Conservation (phyloP, 2,329 filamentous ascomycete genomes). For the Trichoderma sp. region DNA sequence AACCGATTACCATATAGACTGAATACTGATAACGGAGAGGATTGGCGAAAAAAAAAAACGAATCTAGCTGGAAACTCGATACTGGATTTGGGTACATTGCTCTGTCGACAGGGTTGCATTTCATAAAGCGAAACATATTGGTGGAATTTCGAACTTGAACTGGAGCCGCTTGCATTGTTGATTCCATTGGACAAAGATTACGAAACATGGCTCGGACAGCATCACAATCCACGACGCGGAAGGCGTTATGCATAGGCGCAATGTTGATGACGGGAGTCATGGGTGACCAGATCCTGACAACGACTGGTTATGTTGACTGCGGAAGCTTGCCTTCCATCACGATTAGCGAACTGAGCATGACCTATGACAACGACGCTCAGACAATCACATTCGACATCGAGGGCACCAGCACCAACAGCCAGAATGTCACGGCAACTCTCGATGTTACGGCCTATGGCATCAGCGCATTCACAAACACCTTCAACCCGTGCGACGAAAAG, state of each 20-base stretch:
- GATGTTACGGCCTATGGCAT: constrained; percentile 81
- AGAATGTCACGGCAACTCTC: constrained; percentile 77
- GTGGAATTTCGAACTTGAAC: constrained; percentile 21
- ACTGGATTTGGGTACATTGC: neutral
- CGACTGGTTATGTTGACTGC: constrained; percentile 77
- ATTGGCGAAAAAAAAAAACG: constrained; percentile 1
- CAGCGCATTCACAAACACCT: constrained; percentile 71
- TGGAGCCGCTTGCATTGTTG: constrained; percentile 16
- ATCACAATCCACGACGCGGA: constrained; percentile 32
- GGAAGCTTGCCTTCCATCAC: constrained; percentile 51
- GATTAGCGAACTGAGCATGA: constrained; percentile 71
- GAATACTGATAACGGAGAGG: neutral
- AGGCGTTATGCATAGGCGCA: constrained; percentile 34
- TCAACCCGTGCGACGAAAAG: constrained; percentile 72
- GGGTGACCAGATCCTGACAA: constrained; percentile 71
- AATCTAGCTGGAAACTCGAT: constrained; percentile 7
- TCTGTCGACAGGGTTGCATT: neutral
- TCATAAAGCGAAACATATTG: neutral
- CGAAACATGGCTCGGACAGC: constrained; percentile 34
- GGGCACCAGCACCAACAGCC: constrained; percentile 67
- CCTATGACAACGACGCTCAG: constrained; percentile 72
- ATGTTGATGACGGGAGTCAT: constrained; percentile 48
- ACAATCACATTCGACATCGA: constrained; percentile 77
- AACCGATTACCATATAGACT: constrained; percentile 5
- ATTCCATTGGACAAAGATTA: constrained; percentile 21